A percentile compares a stretch with the other conserved stretches of the same genome.
phyloP scores from a whole-genome alignment of 2,329 filamentous ascomycete genomes.

The Microthyrium microscopicum region DNA sequence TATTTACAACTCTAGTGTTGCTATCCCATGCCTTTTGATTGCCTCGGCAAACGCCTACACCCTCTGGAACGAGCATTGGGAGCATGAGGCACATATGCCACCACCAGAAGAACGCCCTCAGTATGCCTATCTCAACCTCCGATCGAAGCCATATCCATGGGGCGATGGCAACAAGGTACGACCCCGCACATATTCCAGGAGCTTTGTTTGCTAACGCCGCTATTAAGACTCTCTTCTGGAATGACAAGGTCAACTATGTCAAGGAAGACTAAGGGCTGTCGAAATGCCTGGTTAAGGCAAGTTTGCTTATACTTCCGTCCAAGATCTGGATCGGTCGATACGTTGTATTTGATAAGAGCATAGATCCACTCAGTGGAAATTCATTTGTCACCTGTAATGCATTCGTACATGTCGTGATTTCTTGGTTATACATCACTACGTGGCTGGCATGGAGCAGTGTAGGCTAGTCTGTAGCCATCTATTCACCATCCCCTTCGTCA shows the following conservation, averaged over 20 bases:
- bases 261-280: conserved; percentile 67
- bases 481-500: not conserved
- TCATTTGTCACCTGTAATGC: too few species aligned
- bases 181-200: not conserved
- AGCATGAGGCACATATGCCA: conserved; percentile 74
- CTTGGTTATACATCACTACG: too few species aligned
- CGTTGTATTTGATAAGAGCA: not conserved
- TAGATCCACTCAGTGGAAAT: too few species aligned
- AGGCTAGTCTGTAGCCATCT: too few species aligned
- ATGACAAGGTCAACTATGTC: conserved; percentile 89
- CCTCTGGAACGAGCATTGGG: conserved; percentile 93
- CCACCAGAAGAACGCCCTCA: conserved; percentile 81
- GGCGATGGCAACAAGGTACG: conserved; percentile 84
- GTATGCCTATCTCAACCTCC: conserved; percentile 97
- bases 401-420: too few species aligned
- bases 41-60: conserved; percentile 70
- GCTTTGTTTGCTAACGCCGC: not conserved
- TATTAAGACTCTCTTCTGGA: conserved; percentile 52
- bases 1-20: conserved; percentile 39
- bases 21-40: conserved; percentile 55
- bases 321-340: not conserved
- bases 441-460: too few species aligned
- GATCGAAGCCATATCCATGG: conserved; percentile 89
- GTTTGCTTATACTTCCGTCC: not conserved
- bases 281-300: not conserved